phyloP scores from a whole-genome alignment of 2,329 filamentous ascomycete species.

The Gaeumannomyces tritici region DNA sequence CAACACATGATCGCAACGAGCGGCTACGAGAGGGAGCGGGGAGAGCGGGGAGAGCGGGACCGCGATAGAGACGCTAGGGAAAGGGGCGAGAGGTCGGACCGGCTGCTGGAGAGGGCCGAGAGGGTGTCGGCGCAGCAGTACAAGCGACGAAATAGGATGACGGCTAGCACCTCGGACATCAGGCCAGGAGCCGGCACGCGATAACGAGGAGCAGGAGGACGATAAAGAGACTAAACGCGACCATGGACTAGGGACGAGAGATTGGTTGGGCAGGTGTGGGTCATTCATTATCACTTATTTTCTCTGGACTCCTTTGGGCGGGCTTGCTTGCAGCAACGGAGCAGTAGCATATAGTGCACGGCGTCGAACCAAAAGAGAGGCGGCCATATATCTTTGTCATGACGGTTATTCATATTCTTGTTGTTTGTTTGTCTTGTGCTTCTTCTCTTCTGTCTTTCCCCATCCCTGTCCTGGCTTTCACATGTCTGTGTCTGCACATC shows the following conservation, averaged over 20 bases:
- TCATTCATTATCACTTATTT: not conserved
- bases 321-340: no score
- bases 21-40: not conserved
- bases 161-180: slow-evolving; percentile 1
- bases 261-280: not conserved
- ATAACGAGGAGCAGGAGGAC: not conserved
- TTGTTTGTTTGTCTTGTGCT: not conserved
- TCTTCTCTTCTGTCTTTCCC: not conserved
- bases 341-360: not conserved
- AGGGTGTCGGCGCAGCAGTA: slow-evolving; percentile 2
- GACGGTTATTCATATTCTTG: not conserved
- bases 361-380: not conserved
- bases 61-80: not conserved
- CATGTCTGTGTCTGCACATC: not conserved
- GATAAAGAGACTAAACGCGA: not conserved
- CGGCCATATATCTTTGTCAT: not conserved
- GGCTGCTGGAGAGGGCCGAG: slow-evolving; percentile 5
- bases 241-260: not conserved
- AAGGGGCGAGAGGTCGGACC: not conserved
- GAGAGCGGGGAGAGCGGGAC: not conserved
- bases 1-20: not conserved
- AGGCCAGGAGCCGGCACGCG: not conserved
- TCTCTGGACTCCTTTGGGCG: no score
- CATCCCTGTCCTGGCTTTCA: not conserved
- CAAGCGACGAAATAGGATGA: slow-evolving; percentile 2